Evolutionary conservation across 306 rosid species (phyloP).

Genomic region (Ormosia emarginata): DNA sequence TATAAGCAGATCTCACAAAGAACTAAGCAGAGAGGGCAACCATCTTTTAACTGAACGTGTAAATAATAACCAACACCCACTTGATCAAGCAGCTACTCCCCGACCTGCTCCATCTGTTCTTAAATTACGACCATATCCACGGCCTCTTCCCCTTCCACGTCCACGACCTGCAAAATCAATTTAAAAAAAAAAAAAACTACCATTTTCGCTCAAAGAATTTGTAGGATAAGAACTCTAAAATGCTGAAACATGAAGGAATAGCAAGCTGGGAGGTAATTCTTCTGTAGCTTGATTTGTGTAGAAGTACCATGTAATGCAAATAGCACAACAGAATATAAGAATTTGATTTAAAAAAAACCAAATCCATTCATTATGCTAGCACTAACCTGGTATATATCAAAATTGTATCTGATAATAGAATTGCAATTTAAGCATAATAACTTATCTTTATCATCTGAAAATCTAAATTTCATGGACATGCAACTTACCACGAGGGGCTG

Average conservation of each 20-base stretch:
- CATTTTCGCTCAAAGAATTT: neutral
- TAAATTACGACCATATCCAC: slow-evolving; percentile 53
- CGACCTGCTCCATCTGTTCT: slow-evolving; percentile 46
- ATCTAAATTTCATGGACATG: neutral
- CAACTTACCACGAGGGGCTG: slow-evolving; percentile 63
- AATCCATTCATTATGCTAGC: neutral
- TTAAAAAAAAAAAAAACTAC: neutral
- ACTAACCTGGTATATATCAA: neutral
- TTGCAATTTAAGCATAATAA: neutral
- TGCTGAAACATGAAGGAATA: neutral
- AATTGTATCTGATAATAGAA: neutral
- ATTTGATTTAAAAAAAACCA: neutral
- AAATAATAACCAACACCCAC: slow-evolving; percentile 31
- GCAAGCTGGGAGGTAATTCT: neutral
- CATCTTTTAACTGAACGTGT: slow-evolving; percentile 34
- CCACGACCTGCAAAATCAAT: slow-evolving; percentile 55
- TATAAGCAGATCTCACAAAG: slow-evolving; percentile 32
- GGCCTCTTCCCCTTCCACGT: slow-evolving; percentile 77
- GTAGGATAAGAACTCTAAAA: neutral
- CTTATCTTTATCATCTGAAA: neutral
- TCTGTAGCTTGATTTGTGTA: neutral
- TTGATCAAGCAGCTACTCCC: slow-evolving; percentile 57
- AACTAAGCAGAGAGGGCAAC: slow-evolving; percentile 45
- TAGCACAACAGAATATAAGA: neutral
- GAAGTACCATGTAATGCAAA: neutral